Conservation (phyloP, 148 eudicot genomes). For the Spergularia bocconei region DNA sequence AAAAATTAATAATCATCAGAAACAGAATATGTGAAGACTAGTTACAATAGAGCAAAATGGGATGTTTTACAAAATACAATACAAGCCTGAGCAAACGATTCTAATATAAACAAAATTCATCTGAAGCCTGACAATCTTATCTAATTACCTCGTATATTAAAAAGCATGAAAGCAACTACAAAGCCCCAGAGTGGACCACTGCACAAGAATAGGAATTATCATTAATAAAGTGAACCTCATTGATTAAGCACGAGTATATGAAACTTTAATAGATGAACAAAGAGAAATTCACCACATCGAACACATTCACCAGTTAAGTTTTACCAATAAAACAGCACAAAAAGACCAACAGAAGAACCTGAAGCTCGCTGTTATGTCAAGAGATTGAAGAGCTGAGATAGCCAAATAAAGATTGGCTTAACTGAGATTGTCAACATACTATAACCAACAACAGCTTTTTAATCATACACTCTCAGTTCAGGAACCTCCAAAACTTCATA, state of each 20-base stretch:
- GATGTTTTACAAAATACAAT: not conserved
- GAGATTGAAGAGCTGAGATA: not conserved
- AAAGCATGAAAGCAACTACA: conserved; percentile 90
- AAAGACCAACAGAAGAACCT: not conserved
- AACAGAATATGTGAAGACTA: not conserved
- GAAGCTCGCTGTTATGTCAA: not conserved
- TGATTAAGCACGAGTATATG: not conserved
- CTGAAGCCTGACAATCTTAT: conserved; percentile 7
- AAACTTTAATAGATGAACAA: not conserved
- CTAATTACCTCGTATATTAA: conserved; percentile 68
- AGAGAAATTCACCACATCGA: not conserved
- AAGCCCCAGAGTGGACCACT: conserved; percentile 98
- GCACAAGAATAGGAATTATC: conserved; percentile 34
- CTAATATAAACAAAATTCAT: not conserved
- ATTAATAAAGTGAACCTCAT: conserved; percentile 6
- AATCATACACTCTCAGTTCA: too few relatives aligned
- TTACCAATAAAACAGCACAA: not conserved
- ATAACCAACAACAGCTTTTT: too few relatives aligned
- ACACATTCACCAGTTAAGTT: not conserved
- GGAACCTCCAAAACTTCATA: too few relatives aligned
- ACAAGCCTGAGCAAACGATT: not conserved
- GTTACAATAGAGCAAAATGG: not conserved
- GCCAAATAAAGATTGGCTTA: not conserved
- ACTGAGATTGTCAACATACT: too few relatives aligned
- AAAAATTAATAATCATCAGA: not conserved